Base-by-base conservation (phyloP, 768 basidiomycete species). In the Termitomyces sp. region DNA sequence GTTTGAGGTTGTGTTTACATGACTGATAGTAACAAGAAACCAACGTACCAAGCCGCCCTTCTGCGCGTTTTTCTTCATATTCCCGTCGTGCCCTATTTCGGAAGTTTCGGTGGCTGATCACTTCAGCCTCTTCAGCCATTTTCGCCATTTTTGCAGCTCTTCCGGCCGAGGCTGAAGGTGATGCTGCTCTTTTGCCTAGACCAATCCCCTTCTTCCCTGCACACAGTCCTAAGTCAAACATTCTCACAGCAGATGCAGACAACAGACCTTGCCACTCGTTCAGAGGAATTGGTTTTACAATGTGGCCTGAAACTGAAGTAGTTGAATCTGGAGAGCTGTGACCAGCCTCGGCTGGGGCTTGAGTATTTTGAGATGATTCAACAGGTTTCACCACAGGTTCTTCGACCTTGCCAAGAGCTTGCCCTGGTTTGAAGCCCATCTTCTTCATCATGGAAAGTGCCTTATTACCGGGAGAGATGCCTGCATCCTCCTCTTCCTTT, bases 391-490 rank as follows among this genome's bases (percentile, higher is more conserved):
- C 56, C 38, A 57, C 50, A 31, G 64, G 63, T 34, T 72, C 68
- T 10, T 75, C 74, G 9, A 71, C 56, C 68, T 74, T 79, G 17
- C 92, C 92, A 34, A 94, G 79, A 14, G 90, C 80, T 71, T 93
- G 86, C 15, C 93, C 93, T 2, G 90, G 86, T 74, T 88, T 89
- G 77, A 92, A 95, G 1, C 93, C 93, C 93, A 94, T 94, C 76
- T 91, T 94, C 83, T 90, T 86, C 93, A 95, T 95, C 78, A 95
- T 94, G 15, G 84, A 82, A 57, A 94, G 76, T 8, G 92, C 93
- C 71, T 93, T 94, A 77, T 84, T 93, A 47, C 82, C 79, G 56
- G 77, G 73, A 46, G 77, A 75, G 25, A 78, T 68, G 6, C 83
- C 86, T 49, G 75, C 77, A 61, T 80, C 81, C 63, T 84, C 81